Conservation (phyloP, 352 stramenopile species). For the Pythium biforme region DNA sequence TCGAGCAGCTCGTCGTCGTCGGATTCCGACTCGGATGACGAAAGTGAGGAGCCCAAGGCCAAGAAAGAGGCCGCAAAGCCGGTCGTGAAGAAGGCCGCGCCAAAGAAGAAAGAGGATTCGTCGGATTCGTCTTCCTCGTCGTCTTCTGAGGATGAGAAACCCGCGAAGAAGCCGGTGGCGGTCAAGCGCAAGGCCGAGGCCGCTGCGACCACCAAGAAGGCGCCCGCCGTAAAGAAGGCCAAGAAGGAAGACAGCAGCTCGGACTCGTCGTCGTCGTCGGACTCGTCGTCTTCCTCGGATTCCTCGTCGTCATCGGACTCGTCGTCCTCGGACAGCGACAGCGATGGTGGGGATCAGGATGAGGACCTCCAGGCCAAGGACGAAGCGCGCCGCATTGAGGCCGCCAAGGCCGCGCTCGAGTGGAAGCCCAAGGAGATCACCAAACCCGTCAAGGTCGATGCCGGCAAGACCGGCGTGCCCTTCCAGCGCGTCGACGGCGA, state of each 20-base stretch:
- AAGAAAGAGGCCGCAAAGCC: slow-evolving; percentile 27
- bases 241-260: slow-evolving; percentile 38
- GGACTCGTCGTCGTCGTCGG: slow-evolving; percentile 33
- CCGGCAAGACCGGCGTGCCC: slow-evolving; percentile 88
- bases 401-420: slow-evolving; percentile 85
- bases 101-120: slow-evolving; percentile 27
- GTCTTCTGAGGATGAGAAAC: slow-evolving; percentile 21
- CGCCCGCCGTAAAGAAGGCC: slow-evolving; percentile 21
- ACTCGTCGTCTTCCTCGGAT: slow-evolving; percentile 38
- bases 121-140: slow-evolving; percentile 32
- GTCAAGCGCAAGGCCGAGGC: slow-evolving; percentile 29
- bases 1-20: slow-evolving; percentile 32
- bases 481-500: slow-evolving; percentile 98
- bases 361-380: slow-evolving; percentile 75
- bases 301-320: slow-evolving; percentile 47
- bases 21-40: slow-evolving; percentile 52
- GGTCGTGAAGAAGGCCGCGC: slow-evolving; percentile 32
- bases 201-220: slow-evolving; percentile 8
- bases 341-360: slow-evolving; percentile 42
- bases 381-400: slow-evolving; percentile 63
- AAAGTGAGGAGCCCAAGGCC: slow-evolving; percentile 40
- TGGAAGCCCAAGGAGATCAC: slow-evolving; percentile 92
- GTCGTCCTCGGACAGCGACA: slow-evolving; percentile 32
- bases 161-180: slow-evolving; percentile 21
- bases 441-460: slow-evolving; percentile 46